Percentiles rank a stretch among this genome's conserved stretches.
phyloP scores from a whole-genome alignment of 1,139 yeast species.

The Magnusiomyces clavatus region DNA sequence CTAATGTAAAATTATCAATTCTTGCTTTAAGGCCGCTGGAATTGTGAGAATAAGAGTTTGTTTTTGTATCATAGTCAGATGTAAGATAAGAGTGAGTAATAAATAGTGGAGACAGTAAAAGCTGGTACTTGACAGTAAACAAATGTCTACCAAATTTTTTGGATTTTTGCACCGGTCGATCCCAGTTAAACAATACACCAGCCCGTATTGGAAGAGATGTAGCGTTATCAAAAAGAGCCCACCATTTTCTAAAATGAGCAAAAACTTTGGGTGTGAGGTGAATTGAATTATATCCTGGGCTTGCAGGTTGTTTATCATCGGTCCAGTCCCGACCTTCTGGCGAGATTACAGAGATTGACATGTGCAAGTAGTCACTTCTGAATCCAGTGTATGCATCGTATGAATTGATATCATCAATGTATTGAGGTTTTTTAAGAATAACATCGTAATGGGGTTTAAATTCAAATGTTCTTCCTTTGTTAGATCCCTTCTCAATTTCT shows the following conservation, averaged over 20 bases:
- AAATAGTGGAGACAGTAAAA: conserved; percentile 64
- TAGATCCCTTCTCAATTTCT: conserved; percentile 23
- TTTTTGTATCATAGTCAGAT: conserved; percentile 36
- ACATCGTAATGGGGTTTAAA: conserved; percentile 69
- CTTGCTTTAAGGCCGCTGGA: conserved; percentile 78
- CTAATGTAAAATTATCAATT: conserved; percentile 58
- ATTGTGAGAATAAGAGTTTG: conserved; percentile 43
- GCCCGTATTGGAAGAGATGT: conserved; percentile 68
- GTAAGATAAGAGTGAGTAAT: conserved; percentile 67
- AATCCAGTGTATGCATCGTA: conserved; percentile 78
- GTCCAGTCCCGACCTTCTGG: conserved; percentile 12
- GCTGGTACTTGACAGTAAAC: conserved; percentile 71
- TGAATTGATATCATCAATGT: conserved; percentile 36
- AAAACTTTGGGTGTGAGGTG: conserved; percentile 70
- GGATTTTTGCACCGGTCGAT: conserved; percentile 34
- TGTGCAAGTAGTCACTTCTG: conserved; percentile 69
- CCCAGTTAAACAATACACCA: conserved; percentile 54
- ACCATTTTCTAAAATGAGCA: conserved; percentile 71
- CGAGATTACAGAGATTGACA: conserved; percentile 66
- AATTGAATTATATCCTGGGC: conserved; percentile 54
- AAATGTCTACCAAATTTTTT: conserved; percentile 68
- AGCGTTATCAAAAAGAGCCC: conserved; percentile 65
- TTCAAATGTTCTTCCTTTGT: conserved; percentile 40
- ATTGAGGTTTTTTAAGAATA: conserved; percentile 55
- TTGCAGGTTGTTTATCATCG: conserved; percentile 15